Conservation (phyloP, 2,329 filamentous ascomycete genomes). For the Xylariaceae sp. region DNA sequence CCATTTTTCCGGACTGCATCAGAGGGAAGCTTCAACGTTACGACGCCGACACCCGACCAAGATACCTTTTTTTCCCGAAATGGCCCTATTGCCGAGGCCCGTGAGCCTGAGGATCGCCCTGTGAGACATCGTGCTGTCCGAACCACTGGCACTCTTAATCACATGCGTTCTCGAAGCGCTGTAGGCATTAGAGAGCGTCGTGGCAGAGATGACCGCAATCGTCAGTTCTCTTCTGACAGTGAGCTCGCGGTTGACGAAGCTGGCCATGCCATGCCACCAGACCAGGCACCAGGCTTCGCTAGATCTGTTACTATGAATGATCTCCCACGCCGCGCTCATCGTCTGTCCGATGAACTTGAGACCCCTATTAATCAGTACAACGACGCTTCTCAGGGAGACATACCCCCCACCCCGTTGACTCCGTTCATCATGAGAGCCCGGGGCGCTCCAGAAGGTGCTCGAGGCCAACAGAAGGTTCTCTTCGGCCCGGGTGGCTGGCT, state of each 20-base stretch:
- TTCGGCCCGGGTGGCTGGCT: slow-evolving; percentile 54
- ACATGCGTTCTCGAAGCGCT: slow-evolving; percentile 15
- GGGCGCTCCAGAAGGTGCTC: slow-evolving; percentile 16
- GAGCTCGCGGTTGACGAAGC: not conserved
- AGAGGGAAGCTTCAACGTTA: too few species aligned
- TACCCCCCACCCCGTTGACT: slow-evolving; percentile 23
- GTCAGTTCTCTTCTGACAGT: slow-evolving; percentile 2
- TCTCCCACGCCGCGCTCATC: slow-evolving; percentile 1
- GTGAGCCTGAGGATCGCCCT: not conserved
- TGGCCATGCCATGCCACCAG: not conserved
- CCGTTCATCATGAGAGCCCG: slow-evolving; percentile 28
- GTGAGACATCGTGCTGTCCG: not conserved
- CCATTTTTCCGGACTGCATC: too few species aligned
- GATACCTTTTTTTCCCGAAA: not conserved
- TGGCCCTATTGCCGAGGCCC: not conserved
- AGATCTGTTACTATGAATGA: slow-evolving; percentile 15
- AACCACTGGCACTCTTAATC: not conserved
- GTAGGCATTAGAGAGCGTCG: slow-evolving; percentile 11
- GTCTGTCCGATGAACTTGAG: not conserved
- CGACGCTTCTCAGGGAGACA: not conserved
- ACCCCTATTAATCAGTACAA: not conserved
- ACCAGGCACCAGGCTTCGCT: not conserved
- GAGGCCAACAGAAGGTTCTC: slow-evolving; percentile 39
- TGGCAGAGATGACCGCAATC: slow-evolving; percentile 1
- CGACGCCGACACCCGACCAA: not conserved